A percentile compares a stretch with the other conserved stretches of the same genome.
Evolutionary conservation across 768 basidiomycete species (phyloP).

Genomic region (Mrakia gelida): DNA sequence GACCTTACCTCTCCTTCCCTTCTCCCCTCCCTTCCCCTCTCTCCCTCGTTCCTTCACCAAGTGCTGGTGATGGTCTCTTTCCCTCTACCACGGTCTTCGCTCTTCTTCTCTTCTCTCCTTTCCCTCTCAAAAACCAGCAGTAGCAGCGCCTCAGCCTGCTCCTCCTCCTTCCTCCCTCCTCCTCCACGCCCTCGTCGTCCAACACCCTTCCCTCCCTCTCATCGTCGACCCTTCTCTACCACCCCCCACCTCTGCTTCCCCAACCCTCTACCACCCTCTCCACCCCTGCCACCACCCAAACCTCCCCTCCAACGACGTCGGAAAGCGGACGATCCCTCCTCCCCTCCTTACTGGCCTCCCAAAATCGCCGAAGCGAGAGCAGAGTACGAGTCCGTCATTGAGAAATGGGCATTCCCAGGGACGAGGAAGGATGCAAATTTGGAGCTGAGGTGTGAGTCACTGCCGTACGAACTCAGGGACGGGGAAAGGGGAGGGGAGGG

Average conservation of each 20-base stretch:
- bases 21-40: neutral
- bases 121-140: neutral
- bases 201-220: neutral
- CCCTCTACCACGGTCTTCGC: neutral
- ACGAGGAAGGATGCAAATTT: conserved; percentile 19
- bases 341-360: neutral
- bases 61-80: neutral
- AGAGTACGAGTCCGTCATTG: conserved; percentile 16
- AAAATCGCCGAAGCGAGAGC: conserved; percentile 8
- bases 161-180: neutral
- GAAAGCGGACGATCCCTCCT: neutral
- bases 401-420: conserved; percentile 21
- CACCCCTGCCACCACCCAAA: neutral
- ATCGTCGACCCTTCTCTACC: neutral
- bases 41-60: neutral
- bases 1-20: neutral
- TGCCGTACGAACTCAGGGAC: neutral
- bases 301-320: neutral
- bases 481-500: too few relatives aligned
- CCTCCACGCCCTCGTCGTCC: neutral
- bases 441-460: conserved; percentile 8
- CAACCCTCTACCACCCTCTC: neutral
- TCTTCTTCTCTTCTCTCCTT: neutral
- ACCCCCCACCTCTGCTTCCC: neutral
- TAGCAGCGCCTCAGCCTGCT: neutral